Evolutionary conservation across 164 flowering plant species (phyloP).

Genomic region (Dillenia suffruticosa): DNA sequence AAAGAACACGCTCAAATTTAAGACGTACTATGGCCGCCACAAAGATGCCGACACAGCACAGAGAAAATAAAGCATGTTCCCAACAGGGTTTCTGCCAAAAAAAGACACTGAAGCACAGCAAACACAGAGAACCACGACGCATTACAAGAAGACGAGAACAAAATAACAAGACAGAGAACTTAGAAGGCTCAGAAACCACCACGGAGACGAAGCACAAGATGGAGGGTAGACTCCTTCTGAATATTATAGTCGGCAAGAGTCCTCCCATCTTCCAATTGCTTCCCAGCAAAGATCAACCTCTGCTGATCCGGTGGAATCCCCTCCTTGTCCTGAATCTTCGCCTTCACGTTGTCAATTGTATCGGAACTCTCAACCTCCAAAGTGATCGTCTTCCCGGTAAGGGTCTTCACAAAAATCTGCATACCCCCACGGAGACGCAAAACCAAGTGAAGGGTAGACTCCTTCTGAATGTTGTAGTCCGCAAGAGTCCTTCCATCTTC

Average conservation of each 20-base stretch:
- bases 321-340: constrained; percentile 24
- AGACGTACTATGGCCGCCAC: too few relatives aligned
- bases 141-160: neutral
- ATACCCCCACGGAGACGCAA: constrained; percentile 22
- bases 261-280: constrained; percentile 3
- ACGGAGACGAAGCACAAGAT: constrained; percentile 2
- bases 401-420: constrained; percentile 23
- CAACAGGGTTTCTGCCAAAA: too few relatives aligned
- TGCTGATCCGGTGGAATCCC: constrained; percentile 27
- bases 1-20: too few relatives aligned
- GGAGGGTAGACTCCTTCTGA: constrained; percentile 3
- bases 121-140: neutral
- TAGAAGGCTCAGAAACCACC: neutral
- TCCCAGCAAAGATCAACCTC: constrained; percentile 4
- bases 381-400: constrained; percentile 16
- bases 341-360: constrained; percentile 23
- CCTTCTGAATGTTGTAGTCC: constrained; percentile 19
- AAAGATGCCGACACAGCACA: too few relatives aligned
- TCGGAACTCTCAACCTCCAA: constrained; percentile 23
- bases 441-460: constrained; percentile 13
- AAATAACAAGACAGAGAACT: neutral
- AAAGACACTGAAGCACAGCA: neutral
- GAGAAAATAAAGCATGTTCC: too few relatives aligned
- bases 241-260: constrained; percentile 2
- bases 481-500: constrained; percentile 23